phyloP scores from a whole-genome alignment of 2,329 filamentous ascomycete species.

The Microdochium paspali region DNA sequence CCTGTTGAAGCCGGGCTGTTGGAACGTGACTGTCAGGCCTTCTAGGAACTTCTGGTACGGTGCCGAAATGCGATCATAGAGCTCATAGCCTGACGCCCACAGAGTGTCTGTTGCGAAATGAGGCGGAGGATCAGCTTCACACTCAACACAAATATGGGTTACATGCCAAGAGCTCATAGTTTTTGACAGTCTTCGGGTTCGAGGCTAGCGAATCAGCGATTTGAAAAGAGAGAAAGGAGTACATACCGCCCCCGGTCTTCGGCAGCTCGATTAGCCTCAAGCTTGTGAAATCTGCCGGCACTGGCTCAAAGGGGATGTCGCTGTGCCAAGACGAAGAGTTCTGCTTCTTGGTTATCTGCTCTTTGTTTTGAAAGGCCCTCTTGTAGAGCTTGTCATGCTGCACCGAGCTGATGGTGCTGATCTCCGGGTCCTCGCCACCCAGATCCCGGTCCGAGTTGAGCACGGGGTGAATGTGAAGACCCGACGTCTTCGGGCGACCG shows the following conservation, averaged over 20 bases:
- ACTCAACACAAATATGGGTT: too few species aligned
- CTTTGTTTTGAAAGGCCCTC: constrained; percentile 26
- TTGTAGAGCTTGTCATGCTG: constrained; percentile 42
- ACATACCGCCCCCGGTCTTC: constrained; percentile 30
- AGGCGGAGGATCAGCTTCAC: not conserved
- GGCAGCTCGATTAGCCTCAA: constrained; percentile 36
- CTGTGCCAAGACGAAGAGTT: constrained; percentile 29
- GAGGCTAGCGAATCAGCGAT: too few species aligned
- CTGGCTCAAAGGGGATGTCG: constrained; percentile 47
- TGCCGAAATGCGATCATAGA: constrained; percentile 37
- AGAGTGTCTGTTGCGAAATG: constrained; percentile 25
- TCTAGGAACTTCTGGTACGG: constrained; percentile 39
- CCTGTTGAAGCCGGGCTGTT: constrained; percentile 28
- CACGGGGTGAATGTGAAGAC: constrained; percentile 52
- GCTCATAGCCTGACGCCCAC: constrained; percentile 32
- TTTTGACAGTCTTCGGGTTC: too few species aligned
- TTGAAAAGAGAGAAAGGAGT: not conserved
- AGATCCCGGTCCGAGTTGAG: constrained; percentile 41
- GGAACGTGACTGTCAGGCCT: constrained; percentile 31
- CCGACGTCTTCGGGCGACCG: constrained; percentile 44
- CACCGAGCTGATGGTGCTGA: constrained; percentile 54
- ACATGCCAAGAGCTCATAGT: not conserved
- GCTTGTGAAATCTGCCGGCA: constrained; percentile 45
- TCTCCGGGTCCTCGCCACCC: constrained; percentile 47
- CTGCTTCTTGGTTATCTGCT: constrained; percentile 31